Base-by-base conservation (phyloP, 2,329 filamentous ascomycete species). In the Colletotrichum lentis region DNA sequence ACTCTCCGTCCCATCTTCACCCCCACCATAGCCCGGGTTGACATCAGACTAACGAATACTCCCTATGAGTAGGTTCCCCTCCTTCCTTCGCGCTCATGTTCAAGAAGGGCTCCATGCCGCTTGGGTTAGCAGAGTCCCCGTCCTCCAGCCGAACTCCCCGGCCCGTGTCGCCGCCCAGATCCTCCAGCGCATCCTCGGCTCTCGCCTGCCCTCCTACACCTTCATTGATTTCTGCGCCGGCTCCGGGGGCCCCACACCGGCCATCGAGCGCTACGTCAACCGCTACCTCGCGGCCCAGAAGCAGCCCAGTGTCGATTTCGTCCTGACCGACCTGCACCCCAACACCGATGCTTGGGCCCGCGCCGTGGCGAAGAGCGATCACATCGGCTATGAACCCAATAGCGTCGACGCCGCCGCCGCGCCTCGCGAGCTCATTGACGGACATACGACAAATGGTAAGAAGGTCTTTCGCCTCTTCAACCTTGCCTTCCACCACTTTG, bases 181-280 rank as follows among this genome's bases (percentile, higher is more conserved):
- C 22, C 83, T 93, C 53, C 80, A 83, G 46, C 78, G 77, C 24
- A 79, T 85, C 49, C 82, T 90, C 16, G 81, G 82, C 43, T 68
- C 74, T 5, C 74, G 80, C 31, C 79, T 87, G 1, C 78, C 81
- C 20, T 77, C 80, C 2, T 88, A 90, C 76, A 88, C 85, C 20
- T 88, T 91, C 72, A 84, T 94, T 69, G 91, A 94, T 79, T 92
- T 93, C 77, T 93, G 91, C 76, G 89, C 91, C 2, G 91, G 91
- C 59, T 89, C 85, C 16, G 91, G 91, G 47, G 91, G 91, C 0
- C 90, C 90, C 0, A 92, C 88, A 1, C 89, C 89, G 0, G 81
- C 80, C 46, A 88, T 92, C 58, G 89, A 91, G 76, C 80, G 79
- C 12, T 79, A 84, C 49, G 75, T 92, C 70, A 91, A 91, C 76